Conservation (phyloP, 257 asterid genomes). For the Anisodus acutangulus region DNA sequence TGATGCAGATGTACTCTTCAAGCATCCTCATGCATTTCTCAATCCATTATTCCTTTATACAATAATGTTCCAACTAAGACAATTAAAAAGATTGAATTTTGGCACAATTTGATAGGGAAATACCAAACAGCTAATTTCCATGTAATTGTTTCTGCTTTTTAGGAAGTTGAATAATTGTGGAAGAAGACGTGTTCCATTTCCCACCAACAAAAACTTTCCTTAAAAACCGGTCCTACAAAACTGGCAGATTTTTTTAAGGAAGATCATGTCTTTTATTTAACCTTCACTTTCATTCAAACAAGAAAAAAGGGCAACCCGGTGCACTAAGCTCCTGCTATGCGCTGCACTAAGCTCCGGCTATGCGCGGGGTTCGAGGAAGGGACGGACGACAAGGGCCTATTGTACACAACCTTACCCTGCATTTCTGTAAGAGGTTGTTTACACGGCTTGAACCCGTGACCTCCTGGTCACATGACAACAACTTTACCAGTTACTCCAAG, state of each 20-base stretch:
- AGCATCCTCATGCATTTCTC: conserved; percentile 11
- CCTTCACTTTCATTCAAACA: background rate
- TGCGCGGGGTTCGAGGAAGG: no score
- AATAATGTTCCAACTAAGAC: background rate
- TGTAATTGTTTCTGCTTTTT: background rate
- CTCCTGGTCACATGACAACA: no score
- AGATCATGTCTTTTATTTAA: background rate
- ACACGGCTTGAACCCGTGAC: no score
- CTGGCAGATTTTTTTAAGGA: background rate
- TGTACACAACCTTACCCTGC: no score
- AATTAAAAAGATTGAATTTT: background rate
- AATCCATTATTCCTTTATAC: background rate
- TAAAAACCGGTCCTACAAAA: background rate
- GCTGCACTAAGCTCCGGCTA: no score
- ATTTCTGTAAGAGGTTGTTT: no score
- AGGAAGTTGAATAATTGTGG: background rate
- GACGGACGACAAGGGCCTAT: no score
- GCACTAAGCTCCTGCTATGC: no score
- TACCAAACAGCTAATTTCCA: conserved; percentile 3
- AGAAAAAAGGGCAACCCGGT: no score
- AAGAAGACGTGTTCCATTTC: background rate
- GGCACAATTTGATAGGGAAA: background rate
- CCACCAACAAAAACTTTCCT: background rate
- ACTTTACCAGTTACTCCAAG: no score
- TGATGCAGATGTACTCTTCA: conserved; percentile 1